Evolutionary conservation across 2,329 filamentous ascomycete genomes (phyloP).

Genomic region (Onygenales sp.): DNA sequence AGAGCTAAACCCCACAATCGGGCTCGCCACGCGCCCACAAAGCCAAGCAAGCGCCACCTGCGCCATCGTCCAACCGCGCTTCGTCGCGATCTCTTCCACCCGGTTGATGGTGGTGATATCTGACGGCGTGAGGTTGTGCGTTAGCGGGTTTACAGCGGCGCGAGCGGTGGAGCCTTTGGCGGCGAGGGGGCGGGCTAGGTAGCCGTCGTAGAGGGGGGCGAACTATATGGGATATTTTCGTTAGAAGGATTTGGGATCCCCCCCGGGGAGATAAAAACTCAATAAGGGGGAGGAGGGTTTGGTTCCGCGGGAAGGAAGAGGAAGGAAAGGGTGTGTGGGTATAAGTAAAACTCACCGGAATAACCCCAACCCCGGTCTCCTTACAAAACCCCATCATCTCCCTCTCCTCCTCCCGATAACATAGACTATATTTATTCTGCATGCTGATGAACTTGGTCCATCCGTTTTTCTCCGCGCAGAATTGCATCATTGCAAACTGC

Average conservation of each 20-base stretch:
- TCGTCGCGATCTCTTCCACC: slow-evolving; percentile 39
- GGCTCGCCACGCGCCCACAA: slow-evolving; percentile 36
- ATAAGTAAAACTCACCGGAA: slow-evolving; percentile 17
- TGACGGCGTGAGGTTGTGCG: slow-evolving; percentile 16
- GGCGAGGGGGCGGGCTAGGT: slow-evolving; percentile 11
- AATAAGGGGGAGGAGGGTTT: background rate
- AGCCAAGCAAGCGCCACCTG: slow-evolving; percentile 32
- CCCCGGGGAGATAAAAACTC: background rate
- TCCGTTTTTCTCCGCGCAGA: slow-evolving; percentile 35
- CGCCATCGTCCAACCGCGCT: slow-evolving; percentile 29
- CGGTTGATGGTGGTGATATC: slow-evolving; percentile 29
- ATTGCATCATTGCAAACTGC: slow-evolving; percentile 37
- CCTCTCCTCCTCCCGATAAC: slow-evolving; percentile 42
- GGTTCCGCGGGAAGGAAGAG: too few species aligned
- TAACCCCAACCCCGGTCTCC: slow-evolving; percentile 31
- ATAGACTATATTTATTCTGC: slow-evolving; percentile 45
- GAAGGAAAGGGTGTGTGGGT: too few species aligned
- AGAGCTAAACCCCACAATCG: slow-evolving; percentile 44
- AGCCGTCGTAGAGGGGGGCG: slow-evolving; percentile 11
- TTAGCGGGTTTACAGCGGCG: slow-evolving; percentile 10
- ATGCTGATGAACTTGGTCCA: slow-evolving; percentile 46
- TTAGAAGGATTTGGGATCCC: background rate
- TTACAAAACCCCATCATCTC: slow-evolving; percentile 36
- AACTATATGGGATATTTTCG: slow-evolving; percentile 5
- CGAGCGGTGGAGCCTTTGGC: slow-evolving; percentile 4